Percentiles rank a stretch among this genome's conserved stretches.
Conservation (phyloP, 441 rosid genomes). For the Geranium incanum region DNA sequence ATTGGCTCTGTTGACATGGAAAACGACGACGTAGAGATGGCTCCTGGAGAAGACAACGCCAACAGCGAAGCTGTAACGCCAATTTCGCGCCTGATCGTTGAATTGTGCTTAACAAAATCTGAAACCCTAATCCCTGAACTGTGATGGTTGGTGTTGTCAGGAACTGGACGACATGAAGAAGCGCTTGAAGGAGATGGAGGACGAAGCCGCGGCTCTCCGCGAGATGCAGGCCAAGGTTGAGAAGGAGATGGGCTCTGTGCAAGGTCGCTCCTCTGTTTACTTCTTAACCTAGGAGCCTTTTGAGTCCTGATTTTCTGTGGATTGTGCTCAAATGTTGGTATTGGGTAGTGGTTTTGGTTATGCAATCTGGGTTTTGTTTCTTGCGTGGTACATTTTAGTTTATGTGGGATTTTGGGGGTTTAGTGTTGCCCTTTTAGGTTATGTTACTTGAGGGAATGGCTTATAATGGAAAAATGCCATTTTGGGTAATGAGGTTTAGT, state of each 20-base stretch:
- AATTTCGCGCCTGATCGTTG: not conserved
- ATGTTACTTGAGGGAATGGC: not conserved
- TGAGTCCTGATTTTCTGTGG: not conserved
- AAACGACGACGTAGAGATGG: conserved; percentile 5
- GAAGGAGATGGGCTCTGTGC: conserved; percentile 45
- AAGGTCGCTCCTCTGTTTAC: conserved; percentile 24
- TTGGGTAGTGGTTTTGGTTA: not conserved
- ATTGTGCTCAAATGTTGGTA: not conserved
- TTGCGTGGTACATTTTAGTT: not conserved
- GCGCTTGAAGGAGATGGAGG: conserved; percentile 56
- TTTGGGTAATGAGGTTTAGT: conserved; percentile 5
- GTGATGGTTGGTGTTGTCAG: conserved; percentile 24
- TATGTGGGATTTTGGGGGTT: not conserved
- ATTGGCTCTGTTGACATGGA: not conserved
- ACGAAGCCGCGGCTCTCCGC: conserved; percentile 47
- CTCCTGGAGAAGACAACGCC: conserved; percentile 1
- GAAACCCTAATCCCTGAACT: conserved; percentile 13
- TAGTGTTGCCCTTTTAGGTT: not conserved
- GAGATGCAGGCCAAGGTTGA: conserved; percentile 56
- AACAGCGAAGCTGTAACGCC: conserved; percentile 1
- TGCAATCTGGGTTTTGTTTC: not conserved
- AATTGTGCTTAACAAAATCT: not conserved
- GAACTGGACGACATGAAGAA: conserved; percentile 51
- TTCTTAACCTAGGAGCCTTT: not conserved
- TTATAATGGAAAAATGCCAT: not conserved